Conservation (phyloP, 2,329 filamentous ascomycete species). For the Fusarium sarcochroum region DNA sequence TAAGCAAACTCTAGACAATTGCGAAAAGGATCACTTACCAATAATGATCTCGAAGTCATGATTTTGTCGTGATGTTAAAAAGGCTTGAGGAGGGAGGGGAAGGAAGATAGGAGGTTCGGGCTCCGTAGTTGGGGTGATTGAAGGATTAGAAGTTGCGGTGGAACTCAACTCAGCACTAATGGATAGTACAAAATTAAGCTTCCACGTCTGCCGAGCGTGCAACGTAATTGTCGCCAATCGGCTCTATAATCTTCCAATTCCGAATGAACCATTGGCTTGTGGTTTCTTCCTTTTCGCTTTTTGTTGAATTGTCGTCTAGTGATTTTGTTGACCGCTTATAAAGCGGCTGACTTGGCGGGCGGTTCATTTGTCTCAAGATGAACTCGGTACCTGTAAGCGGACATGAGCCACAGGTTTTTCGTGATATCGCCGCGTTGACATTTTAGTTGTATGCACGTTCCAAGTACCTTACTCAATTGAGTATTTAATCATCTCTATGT, state of each 20-base stretch:
- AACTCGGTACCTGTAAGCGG: too few relatives aligned
- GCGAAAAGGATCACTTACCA: neutral
- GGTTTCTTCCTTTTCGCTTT: too few relatives aligned
- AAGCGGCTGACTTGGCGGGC: too few relatives aligned
- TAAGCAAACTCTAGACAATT: neutral
- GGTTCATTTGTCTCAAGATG: too few relatives aligned
- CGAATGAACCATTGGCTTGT: slow-evolving; percentile 29
- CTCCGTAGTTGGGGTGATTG: neutral
- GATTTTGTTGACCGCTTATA: neutral
- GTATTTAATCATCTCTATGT: neutral
- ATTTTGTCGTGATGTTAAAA: neutral
- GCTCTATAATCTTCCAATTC: slow-evolving; percentile 1
- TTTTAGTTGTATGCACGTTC: too few relatives aligned
- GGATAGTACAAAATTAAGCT: slow-evolving; percentile 4
- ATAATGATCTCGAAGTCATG: slow-evolving; percentile 22
- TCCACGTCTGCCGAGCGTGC: neutral
- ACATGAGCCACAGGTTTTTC: too few relatives aligned
- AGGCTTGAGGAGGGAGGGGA: neutral
- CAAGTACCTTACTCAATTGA: too few relatives aligned
- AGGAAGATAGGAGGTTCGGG: neutral
- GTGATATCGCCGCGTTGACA: too few relatives aligned
- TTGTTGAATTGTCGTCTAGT: too few relatives aligned
- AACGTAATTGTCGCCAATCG: neutral
- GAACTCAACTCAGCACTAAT: neutral
- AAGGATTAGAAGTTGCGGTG: neutral